Conservation (phyloP, 2,329 filamentous ascomycete genomes). For the Ceratocystis diversiconidia region DNA sequence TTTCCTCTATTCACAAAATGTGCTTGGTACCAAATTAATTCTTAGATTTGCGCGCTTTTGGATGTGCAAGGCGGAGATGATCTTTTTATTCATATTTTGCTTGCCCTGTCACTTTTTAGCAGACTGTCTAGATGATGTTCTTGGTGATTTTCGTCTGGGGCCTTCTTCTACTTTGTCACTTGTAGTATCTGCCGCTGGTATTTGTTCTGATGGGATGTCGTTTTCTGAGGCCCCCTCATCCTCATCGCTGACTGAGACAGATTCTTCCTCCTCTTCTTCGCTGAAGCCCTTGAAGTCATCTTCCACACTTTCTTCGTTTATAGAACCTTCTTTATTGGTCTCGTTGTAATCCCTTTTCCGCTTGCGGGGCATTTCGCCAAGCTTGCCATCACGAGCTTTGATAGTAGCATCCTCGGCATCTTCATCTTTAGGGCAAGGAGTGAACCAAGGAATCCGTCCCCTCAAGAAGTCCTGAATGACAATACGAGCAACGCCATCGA, state of each 20-base stretch:
- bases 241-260: slow-evolving; percentile 23
- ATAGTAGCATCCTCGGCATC: slow-evolving; percentile 34
- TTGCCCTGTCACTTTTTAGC: slow-evolving; percentile 8
- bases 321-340: slow-evolving; percentile 27
- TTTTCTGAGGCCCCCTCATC: neutral
- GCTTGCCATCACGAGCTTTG: slow-evolving; percentile 59
- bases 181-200: neutral
- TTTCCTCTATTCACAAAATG: no score
- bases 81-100: neutral
- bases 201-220: neutral
- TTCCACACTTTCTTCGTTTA: slow-evolving; percentile 23
- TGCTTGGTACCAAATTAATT: neutral
- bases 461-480: slow-evolving; percentile 91
- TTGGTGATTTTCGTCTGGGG: slow-evolving; percentile 8
- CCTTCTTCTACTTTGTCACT: slow-evolving; percentile 12
- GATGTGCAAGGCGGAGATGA: neutral
- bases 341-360: slow-evolving; percentile 48
- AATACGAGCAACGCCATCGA: slow-evolving; percentile 93
- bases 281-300: slow-evolving; percentile 37
- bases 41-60: neutral
- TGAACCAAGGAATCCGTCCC: slow-evolving; percentile 95
- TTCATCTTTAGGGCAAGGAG: slow-evolving; percentile 49
- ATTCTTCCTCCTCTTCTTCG: slow-evolving; percentile 25
- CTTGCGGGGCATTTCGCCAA: slow-evolving; percentile 80
- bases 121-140: slow-evolving; percentile 10